phyloP scores from a whole-genome alignment of 371 early-diverging fungal genomes.

The Mortierella sp. region DNA sequence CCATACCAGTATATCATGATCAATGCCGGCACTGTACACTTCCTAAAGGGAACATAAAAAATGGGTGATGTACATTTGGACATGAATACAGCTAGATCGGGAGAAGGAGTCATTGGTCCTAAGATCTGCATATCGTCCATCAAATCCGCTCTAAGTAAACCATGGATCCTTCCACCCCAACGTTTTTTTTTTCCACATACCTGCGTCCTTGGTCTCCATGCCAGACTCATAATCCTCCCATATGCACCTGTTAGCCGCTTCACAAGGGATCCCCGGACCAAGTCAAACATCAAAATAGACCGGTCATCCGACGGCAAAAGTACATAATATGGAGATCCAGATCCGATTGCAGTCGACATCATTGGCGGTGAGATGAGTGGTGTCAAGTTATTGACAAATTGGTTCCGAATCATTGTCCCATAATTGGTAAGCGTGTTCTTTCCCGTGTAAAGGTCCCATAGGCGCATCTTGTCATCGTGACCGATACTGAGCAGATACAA shows the following conservation, averaged over 20 bases:
- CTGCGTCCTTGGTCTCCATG: slow-evolving; percentile 60
- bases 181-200: slow-evolving; percentile 51
- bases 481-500: slow-evolving; percentile 71
- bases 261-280: slow-evolving; percentile 65
- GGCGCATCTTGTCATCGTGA: slow-evolving; percentile 78
- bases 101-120: background rate
- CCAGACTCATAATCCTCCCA: slow-evolving; percentile 70
- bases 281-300: slow-evolving; percentile 68
- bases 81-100: background rate
- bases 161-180: no score
- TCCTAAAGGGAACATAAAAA: slow-evolving; percentile 55
- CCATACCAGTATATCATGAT: slow-evolving; percentile 76
- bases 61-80: background rate
- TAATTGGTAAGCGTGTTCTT: slow-evolving; percentile 74
- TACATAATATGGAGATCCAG: slow-evolving; percentile 36
- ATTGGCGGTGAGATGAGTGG: slow-evolving; percentile 63
- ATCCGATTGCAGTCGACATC: slow-evolving; percentile 4
- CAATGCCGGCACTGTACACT: slow-evolving; percentile 74
- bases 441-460: slow-evolving; percentile 84
- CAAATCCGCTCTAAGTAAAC: no score
- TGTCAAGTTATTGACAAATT: slow-evolving; percentile 56
- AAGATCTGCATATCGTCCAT: no score
- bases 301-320: slow-evolving; percentile 72
- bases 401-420: slow-evolving; percentile 66
- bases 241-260: slow-evolving; percentile 71